Evolutionary conservation across 139 green algal species (phyloP), one percentile per base, ranked within the genome.

Genomic region (Micractinium conductrix): DNA sequence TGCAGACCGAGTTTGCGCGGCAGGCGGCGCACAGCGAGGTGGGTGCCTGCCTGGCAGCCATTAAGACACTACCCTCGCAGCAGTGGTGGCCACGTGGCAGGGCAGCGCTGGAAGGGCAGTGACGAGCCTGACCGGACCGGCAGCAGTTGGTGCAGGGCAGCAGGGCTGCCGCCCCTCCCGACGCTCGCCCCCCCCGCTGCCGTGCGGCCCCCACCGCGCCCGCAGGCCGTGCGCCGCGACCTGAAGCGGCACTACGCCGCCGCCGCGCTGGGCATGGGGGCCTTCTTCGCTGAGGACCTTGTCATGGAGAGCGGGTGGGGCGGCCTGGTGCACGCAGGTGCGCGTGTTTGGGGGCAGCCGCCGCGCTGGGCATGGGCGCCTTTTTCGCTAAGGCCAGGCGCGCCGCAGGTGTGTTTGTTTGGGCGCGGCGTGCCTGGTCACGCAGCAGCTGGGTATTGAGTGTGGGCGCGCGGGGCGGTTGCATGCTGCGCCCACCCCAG

Each of bases 201-300:
- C 58, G 58, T 55, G 5, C 16, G 24, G 1, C 8, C 8, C 40
- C 0, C 40, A 76, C n/a, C 22, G 28, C 26, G 17, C 2, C 30
- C 63, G 72, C 79, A 88, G 80, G 80, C 60, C 4, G 33, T 95
- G 40, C 83, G 78, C 16, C 37, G 58, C 28, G 72, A 89, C 55
- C 91, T 96, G 75, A 82, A 68, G 62, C 83, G 91, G 37, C 93
- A 96, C 85, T 80, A 79, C 21, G 84, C 83, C 9, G 84, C 87
- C 21, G 87, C 80, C 9, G 21, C 83, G 8, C 38, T 87, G n/a
- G 92, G 91, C n/a, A 79, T 92, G 48, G 84, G 67, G 0, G 80
- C 90, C 24, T 96, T 96, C 53, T 83, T 84, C 21, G 62, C 91
- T 0, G 93, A 96, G 80, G 91, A 89, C 33, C 24, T 65, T 24